Percentiles rank a stretch among this genome's conserved stretches.
Conservation (phyloP, 2,329 filamentous ascomycete species). For the Beauveria sp. region DNA sequence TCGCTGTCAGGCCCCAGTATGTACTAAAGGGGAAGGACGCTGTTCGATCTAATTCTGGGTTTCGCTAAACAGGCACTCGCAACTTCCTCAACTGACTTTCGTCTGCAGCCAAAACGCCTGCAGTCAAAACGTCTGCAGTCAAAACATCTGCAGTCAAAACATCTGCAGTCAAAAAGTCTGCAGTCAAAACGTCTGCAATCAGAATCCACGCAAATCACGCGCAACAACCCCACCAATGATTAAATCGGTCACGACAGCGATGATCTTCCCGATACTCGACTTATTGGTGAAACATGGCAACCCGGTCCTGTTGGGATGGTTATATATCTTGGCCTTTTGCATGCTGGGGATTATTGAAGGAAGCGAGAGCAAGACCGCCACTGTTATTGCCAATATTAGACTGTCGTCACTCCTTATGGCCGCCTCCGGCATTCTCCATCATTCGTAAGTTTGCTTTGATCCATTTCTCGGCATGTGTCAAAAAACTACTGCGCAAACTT, state of each 20-base stretch:
- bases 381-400: slow-evolving; percentile 29
- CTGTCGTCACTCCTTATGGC: slow-evolving; percentile 29
- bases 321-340: slow-evolving; percentile 30
- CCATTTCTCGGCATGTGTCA: rapidly evolving
- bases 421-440: slow-evolving; percentile 25
- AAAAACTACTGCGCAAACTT: not conserved
- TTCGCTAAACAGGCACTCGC: not conserved
- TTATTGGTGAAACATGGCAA: slow-evolving; percentile 26
- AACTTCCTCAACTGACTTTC: not conserved
- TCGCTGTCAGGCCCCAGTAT: not conserved
- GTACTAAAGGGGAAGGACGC: not conserved
- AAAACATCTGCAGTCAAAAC: not conserved
- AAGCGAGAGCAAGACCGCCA: slow-evolving; percentile 20
- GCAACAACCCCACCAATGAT: slow-evolving; percentile 3
- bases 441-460: slow-evolving; percentile 21
- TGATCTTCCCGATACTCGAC: slow-evolving; percentile 24
- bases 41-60: not conserved
- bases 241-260: slow-evolving; percentile 18
- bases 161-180: too few relatives aligned
- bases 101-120: too few relatives aligned
- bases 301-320: slow-evolving; percentile 29
- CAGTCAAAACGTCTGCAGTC: too few relatives aligned
- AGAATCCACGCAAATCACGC: not conserved
- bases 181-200: not conserved
- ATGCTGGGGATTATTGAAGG: slow-evolving; percentile 27